These are phyloP conservation scores for Orbilia brochopaga DNA, from an alignment of 2,329 filamentous ascomycete genomes.

Conservation along the genomic window DNA sequence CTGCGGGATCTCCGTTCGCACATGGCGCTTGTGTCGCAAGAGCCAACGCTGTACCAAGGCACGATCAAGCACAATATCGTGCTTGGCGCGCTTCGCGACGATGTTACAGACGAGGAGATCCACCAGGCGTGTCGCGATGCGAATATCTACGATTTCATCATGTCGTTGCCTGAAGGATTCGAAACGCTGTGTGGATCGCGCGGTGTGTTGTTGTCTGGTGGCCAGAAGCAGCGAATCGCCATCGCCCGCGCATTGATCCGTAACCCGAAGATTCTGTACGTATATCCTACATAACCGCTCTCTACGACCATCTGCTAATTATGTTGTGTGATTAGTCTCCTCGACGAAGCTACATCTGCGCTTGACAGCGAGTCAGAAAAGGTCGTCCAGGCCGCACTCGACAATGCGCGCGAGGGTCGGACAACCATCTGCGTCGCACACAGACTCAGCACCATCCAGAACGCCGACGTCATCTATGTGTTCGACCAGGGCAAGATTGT, in stretches of 20 bases:
- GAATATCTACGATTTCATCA: constrained; percentile 90
- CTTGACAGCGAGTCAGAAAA: constrained; percentile 79
- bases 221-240: constrained; percentile 92
- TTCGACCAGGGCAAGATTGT: constrained; percentile 88
- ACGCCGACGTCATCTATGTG: constrained; percentile 94
- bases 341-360: constrained; percentile 68
- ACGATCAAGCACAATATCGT: constrained; percentile 89
- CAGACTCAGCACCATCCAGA: constrained; percentile 85
- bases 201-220: constrained; percentile 82
- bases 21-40: constrained; percentile 88
- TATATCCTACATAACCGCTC: constrained; percentile 75
- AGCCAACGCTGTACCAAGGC: constrained; percentile 92
- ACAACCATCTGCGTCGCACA: constrained; percentile 96
- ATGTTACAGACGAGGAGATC: constrained; percentile 74
- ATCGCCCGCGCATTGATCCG: constrained; percentile 89
- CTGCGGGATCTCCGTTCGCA: constrained; percentile 83
- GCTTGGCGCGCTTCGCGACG: constrained; percentile 72
- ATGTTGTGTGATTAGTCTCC: constrained; percentile 57
- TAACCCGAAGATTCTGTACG: constrained; percentile 78
- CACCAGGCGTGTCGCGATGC: constrained; percentile 83
- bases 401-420: constrained; percentile 75
- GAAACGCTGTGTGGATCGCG: constrained; percentile 85
- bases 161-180: constrained; percentile 70
- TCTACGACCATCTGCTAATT: constrained; percentile 60
- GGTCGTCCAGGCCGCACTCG: constrained; percentile 78